phyloP scores from a whole-genome alignment of 2,329 filamentous ascomycete genomes.

The Diplocarpon rosae region DNA sequence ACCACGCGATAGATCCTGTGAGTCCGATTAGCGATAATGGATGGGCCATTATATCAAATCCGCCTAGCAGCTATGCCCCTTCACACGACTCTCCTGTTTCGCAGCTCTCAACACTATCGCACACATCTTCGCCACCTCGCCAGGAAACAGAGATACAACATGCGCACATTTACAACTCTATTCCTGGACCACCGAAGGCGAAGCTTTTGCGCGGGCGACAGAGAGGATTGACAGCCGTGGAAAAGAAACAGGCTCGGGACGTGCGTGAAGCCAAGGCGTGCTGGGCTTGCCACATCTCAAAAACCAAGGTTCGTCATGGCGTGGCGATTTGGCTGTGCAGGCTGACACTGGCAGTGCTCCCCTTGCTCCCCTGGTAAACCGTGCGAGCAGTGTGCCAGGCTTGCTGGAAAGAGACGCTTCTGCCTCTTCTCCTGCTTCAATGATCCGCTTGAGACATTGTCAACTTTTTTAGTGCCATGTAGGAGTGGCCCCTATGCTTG shows the following conservation, averaged over 20 bases:
- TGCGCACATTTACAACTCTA: constrained; percentile 21
- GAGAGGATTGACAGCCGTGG: constrained; percentile 20
- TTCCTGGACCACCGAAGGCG: constrained; percentile 13
- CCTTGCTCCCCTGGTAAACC: constrained; percentile 25
- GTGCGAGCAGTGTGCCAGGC: constrained; percentile 24
- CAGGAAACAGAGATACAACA: constrained; percentile 12
- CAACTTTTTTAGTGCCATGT: constrained; percentile 23
- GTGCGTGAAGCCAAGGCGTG: constrained; percentile 26
- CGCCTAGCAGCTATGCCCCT: constrained; percentile 9
- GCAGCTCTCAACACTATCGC: constrained; percentile 7
- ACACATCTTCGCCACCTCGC: constrained; percentile 13
- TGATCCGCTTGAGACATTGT: constrained; percentile 24
- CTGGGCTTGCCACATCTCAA: constrained; percentile 27
- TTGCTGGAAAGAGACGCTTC: constrained; percentile 24
- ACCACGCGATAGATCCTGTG: constrained; percentile 21
- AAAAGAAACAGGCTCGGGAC: constrained; percentile 25
- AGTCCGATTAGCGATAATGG: constrained; percentile 16
- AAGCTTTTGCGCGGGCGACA: constrained; percentile 21
- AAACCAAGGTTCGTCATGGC: constrained; percentile 20
- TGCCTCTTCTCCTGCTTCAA: constrained; percentile 26
- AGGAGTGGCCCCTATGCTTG: neutral
- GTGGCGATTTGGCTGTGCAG: neutral
- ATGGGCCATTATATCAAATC: constrained; percentile 16
- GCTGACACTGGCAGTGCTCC: constrained; percentile 17
- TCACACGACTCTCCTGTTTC: constrained; percentile 17